Evolutionary conservation across 2,329 filamentous ascomycete genomes (phyloP).

Genomic region (Elsinoe ampelina): DNA sequence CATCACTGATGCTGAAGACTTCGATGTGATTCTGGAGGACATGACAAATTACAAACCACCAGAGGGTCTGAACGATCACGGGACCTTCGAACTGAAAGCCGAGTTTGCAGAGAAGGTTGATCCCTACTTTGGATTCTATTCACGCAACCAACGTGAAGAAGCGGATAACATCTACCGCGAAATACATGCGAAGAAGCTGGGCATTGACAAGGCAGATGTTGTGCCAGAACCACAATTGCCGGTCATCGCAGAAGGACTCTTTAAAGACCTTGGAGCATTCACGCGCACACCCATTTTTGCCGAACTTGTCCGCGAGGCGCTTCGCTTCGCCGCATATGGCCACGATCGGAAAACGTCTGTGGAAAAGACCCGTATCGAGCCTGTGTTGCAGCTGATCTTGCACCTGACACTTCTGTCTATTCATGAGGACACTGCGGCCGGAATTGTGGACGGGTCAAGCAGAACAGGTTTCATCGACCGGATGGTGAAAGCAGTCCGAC

Average conservation of each 20-base stretch:
- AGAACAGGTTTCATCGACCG: conserved; percentile 15
- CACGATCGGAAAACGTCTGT: conserved; percentile 56
- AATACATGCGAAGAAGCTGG: conserved; percentile 78
- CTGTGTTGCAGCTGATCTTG: conserved; percentile 82
- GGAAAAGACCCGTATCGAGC: conserved; percentile 74
- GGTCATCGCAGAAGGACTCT: conserved; percentile 66
- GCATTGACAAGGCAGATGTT: conserved; percentile 69
- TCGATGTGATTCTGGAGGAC: conserved; percentile 72
- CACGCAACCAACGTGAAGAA: conserved; percentile 93
- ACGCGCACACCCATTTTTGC: conserved; percentile 78
- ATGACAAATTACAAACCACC: conserved; percentile 85
- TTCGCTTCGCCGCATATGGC: conserved; percentile 69
- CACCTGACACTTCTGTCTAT: conserved; percentile 82
- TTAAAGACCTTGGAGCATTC: conserved; percentile 66
- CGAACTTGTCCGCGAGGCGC: conserved; percentile 79
- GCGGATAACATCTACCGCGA: conserved; percentile 82
- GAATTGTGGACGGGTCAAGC: conserved; percentile 48
- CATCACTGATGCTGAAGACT: conserved; percentile 79
- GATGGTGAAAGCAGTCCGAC: not conserved
- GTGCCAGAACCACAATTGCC: conserved; percentile 84
- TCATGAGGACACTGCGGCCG: conserved; percentile 56
- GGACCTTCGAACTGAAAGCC: conserved; percentile 84
- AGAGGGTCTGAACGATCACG: conserved; percentile 83
- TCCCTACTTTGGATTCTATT: conserved; percentile 92
- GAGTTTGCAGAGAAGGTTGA: conserved; percentile 83